phyloP scores from a whole-genome alignment of 257 asterid genomes.

The Cruciata laevipes region DNA sequence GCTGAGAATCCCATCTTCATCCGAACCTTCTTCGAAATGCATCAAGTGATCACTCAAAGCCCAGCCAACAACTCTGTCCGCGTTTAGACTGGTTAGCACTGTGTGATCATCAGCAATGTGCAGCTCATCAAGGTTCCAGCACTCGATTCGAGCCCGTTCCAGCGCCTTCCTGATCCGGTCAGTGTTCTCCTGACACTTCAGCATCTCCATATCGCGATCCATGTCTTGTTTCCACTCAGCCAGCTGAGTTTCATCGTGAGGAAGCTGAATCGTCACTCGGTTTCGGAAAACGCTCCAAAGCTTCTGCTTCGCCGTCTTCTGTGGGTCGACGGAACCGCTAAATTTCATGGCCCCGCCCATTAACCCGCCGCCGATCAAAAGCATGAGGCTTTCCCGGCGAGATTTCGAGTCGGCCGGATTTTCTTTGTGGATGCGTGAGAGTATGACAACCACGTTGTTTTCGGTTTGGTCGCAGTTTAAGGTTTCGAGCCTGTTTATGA shows the following conservation, averaged over 20 bases:
- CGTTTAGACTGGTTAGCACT: slow-evolving; percentile 61
- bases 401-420: slow-evolving; percentile 34
- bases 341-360: too few relatives aligned
- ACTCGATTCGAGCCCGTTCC: slow-evolving; percentile 48
- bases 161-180: slow-evolving; percentile 60
- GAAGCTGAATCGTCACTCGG: slow-evolving; percentile 77
- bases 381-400: too few relatives aligned
- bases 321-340: too few relatives aligned
- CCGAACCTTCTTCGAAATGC: slow-evolving; percentile 42
- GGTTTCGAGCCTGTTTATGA: slow-evolving; percentile 15
- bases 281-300: slow-evolving; percentile 81
- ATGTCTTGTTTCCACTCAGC: slow-evolving; percentile 76
- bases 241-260: slow-evolving; percentile 78
- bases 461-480: slow-evolving; percentile 46
- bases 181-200: slow-evolving; percentile 68
- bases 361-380: too few relatives aligned
- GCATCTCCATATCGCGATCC: slow-evolving; percentile 72
- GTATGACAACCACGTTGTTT: slow-evolving; percentile 63
- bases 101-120: slow-evolving; percentile 55
- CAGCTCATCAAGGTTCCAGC: slow-evolving; percentile 64
- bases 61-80: slow-evolving; percentile 73
- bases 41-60: slow-evolving; percentile 76
- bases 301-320: slow-evolving; percentile 59
- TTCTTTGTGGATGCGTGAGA: slow-evolving; percentile 78
- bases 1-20: slow-evolving; percentile 38